Evolutionary conservation across 2,329 filamentous ascomycete species (phyloP).

Genomic region (Trichothecium sympodiale): DNA sequence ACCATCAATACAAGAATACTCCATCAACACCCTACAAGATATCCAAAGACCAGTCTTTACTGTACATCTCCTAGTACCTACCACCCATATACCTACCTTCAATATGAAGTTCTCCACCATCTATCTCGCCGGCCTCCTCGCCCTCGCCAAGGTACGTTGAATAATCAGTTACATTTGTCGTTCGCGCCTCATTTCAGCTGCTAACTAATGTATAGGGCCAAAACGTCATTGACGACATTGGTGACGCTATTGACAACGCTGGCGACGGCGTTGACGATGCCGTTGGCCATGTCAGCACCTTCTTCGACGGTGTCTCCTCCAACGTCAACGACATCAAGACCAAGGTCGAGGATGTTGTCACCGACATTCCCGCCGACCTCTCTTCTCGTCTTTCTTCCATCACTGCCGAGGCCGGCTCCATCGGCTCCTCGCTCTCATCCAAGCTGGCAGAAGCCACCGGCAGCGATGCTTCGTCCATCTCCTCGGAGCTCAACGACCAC

Average conservation of each 20-base stretch:
- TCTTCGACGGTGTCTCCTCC: conserved; percentile 4
- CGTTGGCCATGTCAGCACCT: conserved; percentile 4
- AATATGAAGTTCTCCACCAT: conserved; percentile 25
- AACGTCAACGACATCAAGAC: conserved; percentile 3
- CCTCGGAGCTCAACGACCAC: conserved; percentile 3
- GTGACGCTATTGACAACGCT: conserved; percentile 6
- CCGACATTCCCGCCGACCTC: conserved; percentile 5
- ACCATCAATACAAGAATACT: no score
- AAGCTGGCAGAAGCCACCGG: conserved; percentile 14
- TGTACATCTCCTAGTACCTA: no score
- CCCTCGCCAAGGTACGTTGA: conserved; percentile 17
- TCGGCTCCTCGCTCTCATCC: conserved; percentile 14
- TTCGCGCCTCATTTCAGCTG: not conserved
- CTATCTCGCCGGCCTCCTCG: conserved; percentile 19
- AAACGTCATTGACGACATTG: conserved; percentile 9
- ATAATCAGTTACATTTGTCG: not conserved
- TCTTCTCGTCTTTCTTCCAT: conserved; percentile 10
- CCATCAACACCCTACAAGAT: no score
- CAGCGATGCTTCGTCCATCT: conserved; percentile 3
- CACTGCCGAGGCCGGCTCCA: conserved; percentile 8
- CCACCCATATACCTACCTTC: conserved; percentile 8
- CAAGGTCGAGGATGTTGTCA: conserved; percentile 7
- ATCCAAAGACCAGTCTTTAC: no score
- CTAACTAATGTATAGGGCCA: conserved; percentile 8
- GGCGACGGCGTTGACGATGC: conserved; percentile 6